A percentile compares a stretch with the other conserved stretches of the same genome.
Evolutionary conservation across 108 stramenopile species (phyloP).

Genomic region (Seminavis robusta): DNA sequence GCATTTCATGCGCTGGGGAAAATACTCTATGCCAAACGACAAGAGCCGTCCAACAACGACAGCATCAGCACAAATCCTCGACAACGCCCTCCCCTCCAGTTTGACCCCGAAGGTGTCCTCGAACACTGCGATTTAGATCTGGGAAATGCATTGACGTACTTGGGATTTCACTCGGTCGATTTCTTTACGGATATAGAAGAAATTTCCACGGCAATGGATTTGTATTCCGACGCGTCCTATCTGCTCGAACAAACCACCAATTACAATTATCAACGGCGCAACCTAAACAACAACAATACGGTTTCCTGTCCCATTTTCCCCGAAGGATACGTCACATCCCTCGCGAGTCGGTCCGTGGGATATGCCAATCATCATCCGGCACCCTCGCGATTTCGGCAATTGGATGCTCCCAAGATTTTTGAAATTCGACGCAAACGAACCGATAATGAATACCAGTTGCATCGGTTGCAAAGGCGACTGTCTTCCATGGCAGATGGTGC

Average conservation of each 20-base stretch:
- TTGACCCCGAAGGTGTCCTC: constrained; percentile 78
- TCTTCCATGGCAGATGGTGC: constrained; percentile 20
- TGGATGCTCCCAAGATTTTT: constrained; percentile 71
- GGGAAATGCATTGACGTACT: constrained; percentile 56
- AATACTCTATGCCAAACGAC: constrained; percentile 83
- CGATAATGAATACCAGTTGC: constrained; percentile 56
- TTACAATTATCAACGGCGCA: neutral
- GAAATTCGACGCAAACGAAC: constrained; percentile 55
- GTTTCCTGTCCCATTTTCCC: constrained; percentile 33
- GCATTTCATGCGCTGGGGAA: constrained; percentile 90
- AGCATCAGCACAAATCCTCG: neutral
- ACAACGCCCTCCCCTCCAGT: constrained; percentile 50
- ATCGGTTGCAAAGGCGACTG: constrained; percentile 50
- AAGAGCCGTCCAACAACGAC: constrained; percentile 5
- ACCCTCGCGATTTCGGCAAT: constrained; percentile 64
- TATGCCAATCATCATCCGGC: constrained; percentile 63
- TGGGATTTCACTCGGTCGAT: constrained; percentile 79
- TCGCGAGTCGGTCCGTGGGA: constrained; percentile 63
- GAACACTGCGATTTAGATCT: constrained; percentile 66
- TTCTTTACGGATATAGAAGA: constrained; percentile 82
- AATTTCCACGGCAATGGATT: constrained; percentile 45
- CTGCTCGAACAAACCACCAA: constrained; percentile 54
- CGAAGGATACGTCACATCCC: constrained; percentile 52
- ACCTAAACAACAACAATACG: neutral
- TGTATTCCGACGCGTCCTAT: constrained; percentile 58